These are phyloP conservation scores for Gonium pectorale DNA, from an alignment of 139 green algal genomes.

Conservation along the genomic window DNA sequence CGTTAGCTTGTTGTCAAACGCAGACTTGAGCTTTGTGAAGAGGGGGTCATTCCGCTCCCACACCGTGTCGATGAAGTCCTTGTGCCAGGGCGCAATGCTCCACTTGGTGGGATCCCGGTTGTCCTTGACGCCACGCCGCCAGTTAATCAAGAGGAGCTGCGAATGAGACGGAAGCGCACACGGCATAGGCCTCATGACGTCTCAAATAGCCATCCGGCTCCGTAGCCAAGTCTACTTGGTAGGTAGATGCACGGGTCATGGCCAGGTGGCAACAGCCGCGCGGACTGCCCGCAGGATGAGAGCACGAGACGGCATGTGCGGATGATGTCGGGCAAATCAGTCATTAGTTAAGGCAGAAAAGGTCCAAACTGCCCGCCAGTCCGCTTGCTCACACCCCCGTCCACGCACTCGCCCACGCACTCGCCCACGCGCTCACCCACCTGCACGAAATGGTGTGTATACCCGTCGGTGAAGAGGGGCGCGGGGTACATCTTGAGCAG, in stretches of 20 bases:
- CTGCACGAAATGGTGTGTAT: constrained; percentile 41
- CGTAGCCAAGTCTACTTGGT: too few species aligned
- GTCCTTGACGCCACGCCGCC: neutral
- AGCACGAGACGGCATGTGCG: too few species aligned
- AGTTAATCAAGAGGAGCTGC: constrained; percentile 27
- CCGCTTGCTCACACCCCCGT: too few species aligned
- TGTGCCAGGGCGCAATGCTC: neutral
- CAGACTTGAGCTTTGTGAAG: constrained; percentile 20
- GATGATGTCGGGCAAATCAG: too few species aligned
- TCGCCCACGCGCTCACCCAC: neutral
- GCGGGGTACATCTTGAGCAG: constrained; percentile 3
- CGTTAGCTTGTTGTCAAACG: constrained; percentile 39
- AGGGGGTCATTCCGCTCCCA: constrained; percentile 43
- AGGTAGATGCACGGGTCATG: too few species aligned
- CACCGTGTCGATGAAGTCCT: constrained; percentile 40
- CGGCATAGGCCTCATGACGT: too few species aligned
- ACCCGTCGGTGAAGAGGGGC: neutral
- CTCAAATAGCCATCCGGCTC: too few species aligned
- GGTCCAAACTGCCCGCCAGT: too few species aligned
- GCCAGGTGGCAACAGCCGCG: too few species aligned
- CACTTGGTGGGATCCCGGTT: neutral
- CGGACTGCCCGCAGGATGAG: too few species aligned
- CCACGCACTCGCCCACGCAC: too few species aligned
- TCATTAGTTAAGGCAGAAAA: neutral
- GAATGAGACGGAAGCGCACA: too few species aligned